Conservation (phyloP, 208 protist species). For the Wallacemonas rigidus region DNA sequence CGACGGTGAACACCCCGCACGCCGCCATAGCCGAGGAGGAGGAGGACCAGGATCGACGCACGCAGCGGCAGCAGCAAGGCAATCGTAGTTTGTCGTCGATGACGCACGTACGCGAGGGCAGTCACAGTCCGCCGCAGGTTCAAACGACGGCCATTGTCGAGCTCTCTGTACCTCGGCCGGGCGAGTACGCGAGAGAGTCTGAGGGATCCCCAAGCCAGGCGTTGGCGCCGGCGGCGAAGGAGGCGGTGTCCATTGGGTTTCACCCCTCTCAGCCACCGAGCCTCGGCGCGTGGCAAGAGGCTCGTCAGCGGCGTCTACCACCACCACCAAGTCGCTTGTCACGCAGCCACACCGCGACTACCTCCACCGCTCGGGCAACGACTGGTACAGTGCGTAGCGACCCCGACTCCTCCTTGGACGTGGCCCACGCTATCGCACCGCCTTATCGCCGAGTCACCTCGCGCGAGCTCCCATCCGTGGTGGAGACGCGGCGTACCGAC, state of each 20-base stretch:
- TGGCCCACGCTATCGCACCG: not conserved
- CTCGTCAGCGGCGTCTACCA: constrained; percentile 1
- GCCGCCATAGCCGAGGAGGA: not conserved
- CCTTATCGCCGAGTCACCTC: not conserved
- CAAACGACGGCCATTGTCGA: constrained; percentile 28
- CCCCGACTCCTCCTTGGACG: not conserved
- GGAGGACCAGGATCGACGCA: not conserved
- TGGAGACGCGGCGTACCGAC: too few species aligned
- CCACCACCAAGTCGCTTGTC: not conserved
- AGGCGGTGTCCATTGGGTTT: not conserved
- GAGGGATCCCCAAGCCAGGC: too few species aligned
- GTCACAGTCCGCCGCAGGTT: constrained; percentile 30
- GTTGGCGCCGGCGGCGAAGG: not conserved
- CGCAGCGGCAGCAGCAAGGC: not conserved
- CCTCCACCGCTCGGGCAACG: not conserved
- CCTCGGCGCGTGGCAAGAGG: constrained; percentile 7
- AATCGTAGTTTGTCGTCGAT: not conserved
- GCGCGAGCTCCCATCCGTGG: too few species aligned
- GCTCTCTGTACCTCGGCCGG: not conserved
- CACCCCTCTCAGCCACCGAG: constrained; percentile 6
- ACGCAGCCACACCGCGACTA: not conserved
- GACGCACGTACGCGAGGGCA: constrained; percentile 6
- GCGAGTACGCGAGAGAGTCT: too few species aligned
- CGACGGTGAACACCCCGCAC: not conserved
- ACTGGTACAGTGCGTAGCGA: not conserved